These are phyloP conservation scores for Pseudogymnoascus destructans DNA, from an alignment of 2,329 filamentous ascomycete species.

Conservation along the genomic window DNA sequence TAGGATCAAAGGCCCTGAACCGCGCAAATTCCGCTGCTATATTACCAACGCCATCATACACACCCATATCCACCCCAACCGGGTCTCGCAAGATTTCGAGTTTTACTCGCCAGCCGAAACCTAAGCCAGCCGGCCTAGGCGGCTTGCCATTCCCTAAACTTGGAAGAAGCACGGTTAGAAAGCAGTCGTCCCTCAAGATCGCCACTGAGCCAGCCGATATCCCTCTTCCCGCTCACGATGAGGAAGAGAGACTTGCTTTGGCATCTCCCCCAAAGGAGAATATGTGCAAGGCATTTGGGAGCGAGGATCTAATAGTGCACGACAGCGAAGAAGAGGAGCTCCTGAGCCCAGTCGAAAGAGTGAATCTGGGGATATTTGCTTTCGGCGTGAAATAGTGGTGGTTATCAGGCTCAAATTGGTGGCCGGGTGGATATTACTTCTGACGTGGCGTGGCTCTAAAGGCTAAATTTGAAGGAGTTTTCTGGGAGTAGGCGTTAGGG, in stretches of 20 bases:
- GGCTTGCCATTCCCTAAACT: constrained; percentile 22
- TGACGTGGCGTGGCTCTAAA: neutral
- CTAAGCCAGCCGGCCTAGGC: constrained; percentile 13
- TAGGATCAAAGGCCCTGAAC: constrained; percentile 21
- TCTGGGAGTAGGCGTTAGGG: neutral
- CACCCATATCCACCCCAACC: constrained; percentile 11
- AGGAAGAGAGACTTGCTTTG: constrained; percentile 17
- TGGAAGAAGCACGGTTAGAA: neutral
- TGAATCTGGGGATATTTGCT: neutral
- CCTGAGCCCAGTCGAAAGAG: constrained; percentile 15
- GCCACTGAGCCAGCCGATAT: constrained; percentile 29
- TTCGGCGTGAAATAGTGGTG: neutral
- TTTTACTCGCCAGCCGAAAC: neutral
- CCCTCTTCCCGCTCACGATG: constrained; percentile 21
- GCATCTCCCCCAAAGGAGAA: constrained; percentile 15
- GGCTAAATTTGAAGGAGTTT: constrained; percentile 1
- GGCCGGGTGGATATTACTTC: neutral
- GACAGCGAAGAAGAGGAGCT: constrained; percentile 32
- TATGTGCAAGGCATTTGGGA: constrained; percentile 25
- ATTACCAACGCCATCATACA: constrained; percentile 21
- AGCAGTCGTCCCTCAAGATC: constrained; percentile 10
- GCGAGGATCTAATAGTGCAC: constrained; percentile 38
- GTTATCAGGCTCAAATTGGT: too few relatives aligned
- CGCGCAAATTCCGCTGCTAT: constrained; percentile 11
- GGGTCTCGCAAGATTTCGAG: neutral